These are phyloP conservation scores for Verbascum thapsus DNA, from an alignment of 257 asterid species.

Conservation along the genomic window DNA sequence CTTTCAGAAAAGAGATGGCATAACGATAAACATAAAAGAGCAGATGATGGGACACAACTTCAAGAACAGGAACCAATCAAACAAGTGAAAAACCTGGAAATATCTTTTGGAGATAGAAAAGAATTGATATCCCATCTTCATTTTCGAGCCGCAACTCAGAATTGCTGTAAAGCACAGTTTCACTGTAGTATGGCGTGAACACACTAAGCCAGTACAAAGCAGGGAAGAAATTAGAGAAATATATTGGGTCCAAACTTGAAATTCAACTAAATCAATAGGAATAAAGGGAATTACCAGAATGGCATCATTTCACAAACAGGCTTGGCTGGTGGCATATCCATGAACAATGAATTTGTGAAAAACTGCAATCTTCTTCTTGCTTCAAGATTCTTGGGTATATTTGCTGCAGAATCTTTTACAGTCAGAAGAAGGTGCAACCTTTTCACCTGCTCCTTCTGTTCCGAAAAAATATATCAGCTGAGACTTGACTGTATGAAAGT, in stretches of 20 bases:
- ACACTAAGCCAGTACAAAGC: constrained; percentile 55
- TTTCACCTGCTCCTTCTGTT: constrained; percentile 95
- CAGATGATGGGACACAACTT: constrained; percentile 11
- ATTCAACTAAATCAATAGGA: neutral
- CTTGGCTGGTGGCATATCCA: constrained; percentile 94
- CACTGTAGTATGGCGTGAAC: constrained; percentile 99
- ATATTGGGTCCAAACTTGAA: constrained; percentile 23
- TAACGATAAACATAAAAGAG: constrained; percentile 23
- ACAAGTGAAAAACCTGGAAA: constrained; percentile 69
- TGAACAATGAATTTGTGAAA: constrained; percentile 87
- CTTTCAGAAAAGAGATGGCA: constrained; percentile 24
- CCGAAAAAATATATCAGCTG: constrained; percentile 16
- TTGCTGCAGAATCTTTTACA: constrained; percentile 90
- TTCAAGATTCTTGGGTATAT: constrained; percentile 96
- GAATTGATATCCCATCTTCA: constrained; percentile 95
- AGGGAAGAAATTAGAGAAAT: constrained; percentile 31
- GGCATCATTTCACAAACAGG: constrained; percentile 93
- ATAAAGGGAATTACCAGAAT: constrained; percentile 61
- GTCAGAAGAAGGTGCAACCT: constrained; percentile 94
- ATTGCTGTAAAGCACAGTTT: constrained; percentile 94
- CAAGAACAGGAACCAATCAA: constrained; percentile 13
- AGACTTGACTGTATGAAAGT: constrained; percentile 1
- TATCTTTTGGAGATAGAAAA: constrained; percentile 96
- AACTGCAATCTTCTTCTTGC: constrained; percentile 92
- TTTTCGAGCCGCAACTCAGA: constrained; percentile 86